phyloP scores from a whole-genome alignment of 768 basidiomycete genomes.

The Russula griseocarnosa region DNA sequence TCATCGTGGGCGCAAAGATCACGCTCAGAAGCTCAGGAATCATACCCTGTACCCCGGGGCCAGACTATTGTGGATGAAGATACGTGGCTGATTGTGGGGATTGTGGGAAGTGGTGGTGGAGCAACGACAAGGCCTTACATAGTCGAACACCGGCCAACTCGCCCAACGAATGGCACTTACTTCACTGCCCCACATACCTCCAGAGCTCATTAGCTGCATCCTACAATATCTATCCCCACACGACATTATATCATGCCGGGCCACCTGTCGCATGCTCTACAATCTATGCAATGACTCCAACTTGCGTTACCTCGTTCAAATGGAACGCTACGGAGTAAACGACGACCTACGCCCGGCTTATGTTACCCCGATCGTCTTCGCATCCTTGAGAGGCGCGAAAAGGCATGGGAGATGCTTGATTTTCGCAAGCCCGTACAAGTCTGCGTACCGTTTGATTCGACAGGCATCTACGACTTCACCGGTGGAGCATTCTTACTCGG shows the following conservation, averaged over 20 bases:
- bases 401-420: slow-evolving; percentile 20
- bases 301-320: slow-evolving; percentile 23
- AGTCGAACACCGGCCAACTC: no score
- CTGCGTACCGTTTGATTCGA: slow-evolving; percentile 21
- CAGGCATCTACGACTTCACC: slow-evolving; percentile 29
- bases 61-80: not conserved
- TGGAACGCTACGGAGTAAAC: slow-evolving; percentile 19
- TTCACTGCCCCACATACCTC: slow-evolving; percentile 16
- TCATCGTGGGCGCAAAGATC: not conserved
- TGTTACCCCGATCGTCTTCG: slow-evolving; percentile 17
- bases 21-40: not conserved
- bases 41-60: not conserved
- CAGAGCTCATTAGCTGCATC: slow-evolving; percentile 18
- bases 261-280: slow-evolving; percentile 16
- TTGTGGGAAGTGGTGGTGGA: not conserved
- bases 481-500: slow-evolving; percentile 27
- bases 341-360: slow-evolving; percentile 12
- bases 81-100: not conserved
- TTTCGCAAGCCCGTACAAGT: slow-evolving; percentile 8
- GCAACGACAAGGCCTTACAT: not conserved
- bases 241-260: slow-evolving; percentile 18
- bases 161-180: slow-evolving; percentile 3
- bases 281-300: slow-evolving; percentile 3
- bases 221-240: slow-evolving; percentile 5
- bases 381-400: slow-evolving; percentile 19